These are phyloP conservation scores for Actinidia arguta DNA, from an alignment of 179 eudicot species.

Conservation along the genomic window DNA sequence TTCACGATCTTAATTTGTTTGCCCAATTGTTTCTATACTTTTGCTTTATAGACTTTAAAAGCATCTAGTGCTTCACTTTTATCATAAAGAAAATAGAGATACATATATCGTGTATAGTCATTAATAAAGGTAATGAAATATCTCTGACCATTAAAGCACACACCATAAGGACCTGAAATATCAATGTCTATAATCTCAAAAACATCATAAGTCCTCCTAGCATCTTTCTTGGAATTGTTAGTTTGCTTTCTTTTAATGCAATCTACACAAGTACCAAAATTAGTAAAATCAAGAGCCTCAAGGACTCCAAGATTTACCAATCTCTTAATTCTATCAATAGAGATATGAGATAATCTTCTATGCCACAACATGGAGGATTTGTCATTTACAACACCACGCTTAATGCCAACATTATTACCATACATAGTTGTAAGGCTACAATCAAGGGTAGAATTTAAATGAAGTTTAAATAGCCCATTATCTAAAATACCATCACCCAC, in stretches of 20 bases:
- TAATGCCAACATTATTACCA: no score
- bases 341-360: constrained; percentile 24
- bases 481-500: no score
- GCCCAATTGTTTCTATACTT: no score
- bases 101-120: neutral
- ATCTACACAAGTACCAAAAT: neutral
- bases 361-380: constrained; percentile 26
- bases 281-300: no score
- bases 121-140: no score
- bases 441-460: neutral
- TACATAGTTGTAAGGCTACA: no score
- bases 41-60: no score
- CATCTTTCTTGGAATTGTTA: neutral
- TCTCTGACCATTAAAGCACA: no score
- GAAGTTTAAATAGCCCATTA: neutral
- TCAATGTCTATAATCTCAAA: no score
- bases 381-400: constrained; percentile 6
- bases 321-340: constrained; percentile 23
- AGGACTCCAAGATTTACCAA: constrained; percentile 29
- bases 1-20: no score
- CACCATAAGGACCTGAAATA: no score
- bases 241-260: neutral
- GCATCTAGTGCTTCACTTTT: neutral
- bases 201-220: neutral
- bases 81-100: neutral